These are phyloP conservation scores for Avena atlantica DNA, from an alignment of 176 grass and related monocot species.

Conservation along the genomic window DNA sequence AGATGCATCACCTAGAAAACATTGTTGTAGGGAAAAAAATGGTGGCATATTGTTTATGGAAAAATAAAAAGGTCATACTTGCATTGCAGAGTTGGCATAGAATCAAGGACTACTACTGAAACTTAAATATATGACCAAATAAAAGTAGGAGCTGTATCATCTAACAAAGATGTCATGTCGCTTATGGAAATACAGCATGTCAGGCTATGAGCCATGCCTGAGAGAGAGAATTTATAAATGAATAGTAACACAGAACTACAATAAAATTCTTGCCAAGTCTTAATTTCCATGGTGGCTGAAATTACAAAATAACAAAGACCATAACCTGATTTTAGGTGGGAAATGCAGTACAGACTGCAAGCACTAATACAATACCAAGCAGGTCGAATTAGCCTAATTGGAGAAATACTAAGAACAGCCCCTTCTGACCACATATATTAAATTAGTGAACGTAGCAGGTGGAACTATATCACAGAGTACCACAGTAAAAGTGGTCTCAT, in stretches of 20 bases:
- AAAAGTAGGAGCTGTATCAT: neutral
- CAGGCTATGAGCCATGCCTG: constrained; percentile 14
- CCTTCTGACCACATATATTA: constrained; percentile 26
- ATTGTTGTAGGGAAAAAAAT: neutral
- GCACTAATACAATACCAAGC: neutral
- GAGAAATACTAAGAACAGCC: constrained; percentile 11
- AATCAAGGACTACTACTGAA: neutral
- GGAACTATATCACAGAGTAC: neutral
- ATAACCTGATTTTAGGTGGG: neutral
- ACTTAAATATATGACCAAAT: neutral
- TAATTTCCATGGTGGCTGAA: neutral
- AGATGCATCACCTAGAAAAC: constrained; percentile 3
- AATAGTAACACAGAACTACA: constrained; percentile 23
- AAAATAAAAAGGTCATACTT: neutral
- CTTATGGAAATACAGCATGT: constrained; percentile 3
- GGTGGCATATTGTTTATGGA: neutral
- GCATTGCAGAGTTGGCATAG: constrained; percentile 7
- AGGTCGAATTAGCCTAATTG: neutral
- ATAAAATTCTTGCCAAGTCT: neutral
- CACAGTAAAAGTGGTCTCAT: neutral
- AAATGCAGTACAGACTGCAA: neutral
- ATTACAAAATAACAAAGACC: neutral
- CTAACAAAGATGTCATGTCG: neutral
- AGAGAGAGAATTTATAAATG: constrained; percentile 10
- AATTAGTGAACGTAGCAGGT: neutral